A percentile compares a stretch with the other conserved stretches of the same genome.
Conservation (phyloP, 169 alveolate genomes). For the Eimeria sp. region DNA sequence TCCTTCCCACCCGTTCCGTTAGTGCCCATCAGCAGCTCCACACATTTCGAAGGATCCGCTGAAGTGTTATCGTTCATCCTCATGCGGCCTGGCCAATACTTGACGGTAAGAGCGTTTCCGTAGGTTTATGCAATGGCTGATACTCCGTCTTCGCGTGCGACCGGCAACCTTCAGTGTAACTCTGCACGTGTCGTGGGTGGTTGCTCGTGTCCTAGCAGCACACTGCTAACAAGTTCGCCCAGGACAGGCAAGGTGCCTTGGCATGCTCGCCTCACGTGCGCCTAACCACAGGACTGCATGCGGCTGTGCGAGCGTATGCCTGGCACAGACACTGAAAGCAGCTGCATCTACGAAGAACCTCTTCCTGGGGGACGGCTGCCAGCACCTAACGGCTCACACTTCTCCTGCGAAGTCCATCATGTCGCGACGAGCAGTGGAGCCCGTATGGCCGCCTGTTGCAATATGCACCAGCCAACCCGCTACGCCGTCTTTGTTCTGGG, state of each 20-base stretch:
- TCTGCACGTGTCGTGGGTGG: background rate
- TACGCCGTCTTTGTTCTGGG: background rate
- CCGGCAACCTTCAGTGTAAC: background rate
- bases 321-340: background rate
- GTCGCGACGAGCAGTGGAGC: background rate
- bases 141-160: background rate
- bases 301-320: background rate
- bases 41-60: background rate
- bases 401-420: background rate
- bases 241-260: background rate
- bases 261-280: background rate
- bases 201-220: background rate
- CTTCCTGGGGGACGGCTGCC: background rate
- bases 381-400: background rate
- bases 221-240: background rate
- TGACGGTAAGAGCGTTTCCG: background rate
- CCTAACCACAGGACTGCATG: background rate
- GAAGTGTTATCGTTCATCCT: constrained; percentile 16
- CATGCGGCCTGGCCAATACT: background rate
- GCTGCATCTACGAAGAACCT: background rate
- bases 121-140: background rate
- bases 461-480: background rate
- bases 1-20: constrained; percentile 66
- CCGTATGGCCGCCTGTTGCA: background rate
- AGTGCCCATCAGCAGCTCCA: constrained; percentile 42